These are phyloP conservation scores for Hypoxylon sp. DNA, from an alignment of 2,329 filamentous ascomycete genomes.

Conservation along the genomic window DNA sequence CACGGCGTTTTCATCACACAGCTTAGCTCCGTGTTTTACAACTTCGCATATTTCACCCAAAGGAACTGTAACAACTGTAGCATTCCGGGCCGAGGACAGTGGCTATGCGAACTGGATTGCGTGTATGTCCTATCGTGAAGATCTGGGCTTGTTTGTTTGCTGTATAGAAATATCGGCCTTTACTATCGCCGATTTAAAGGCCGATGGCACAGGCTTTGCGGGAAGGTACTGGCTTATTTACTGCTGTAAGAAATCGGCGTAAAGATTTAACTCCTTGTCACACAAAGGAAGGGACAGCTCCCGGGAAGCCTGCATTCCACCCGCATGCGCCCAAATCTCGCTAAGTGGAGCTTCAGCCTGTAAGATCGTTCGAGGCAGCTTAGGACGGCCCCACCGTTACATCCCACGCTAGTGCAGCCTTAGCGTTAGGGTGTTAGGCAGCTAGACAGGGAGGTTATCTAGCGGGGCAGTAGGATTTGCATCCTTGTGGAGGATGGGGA, in stretches of 20 bases:
- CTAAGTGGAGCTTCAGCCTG: neutral
- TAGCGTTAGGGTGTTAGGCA: neutral
- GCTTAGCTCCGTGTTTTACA: constrained; percentile 2
- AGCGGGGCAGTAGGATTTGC: neutral
- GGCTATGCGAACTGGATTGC: neutral
- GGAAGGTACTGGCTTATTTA: neutral
- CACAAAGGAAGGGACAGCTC: neutral
- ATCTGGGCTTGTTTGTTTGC: neutral
- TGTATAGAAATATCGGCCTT: neutral
- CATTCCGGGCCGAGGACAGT: neutral
- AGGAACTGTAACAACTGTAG: neutral
- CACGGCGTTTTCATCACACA: neutral
- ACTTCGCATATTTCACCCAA: neutral
- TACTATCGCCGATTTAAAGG: constrained; percentile 6
- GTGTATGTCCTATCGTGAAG: neutral
- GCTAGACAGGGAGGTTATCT: constrained; percentile 4
- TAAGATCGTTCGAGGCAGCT: neutral
- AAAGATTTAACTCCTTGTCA: neutral
- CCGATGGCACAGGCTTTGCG: neutral
- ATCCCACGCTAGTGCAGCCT: neutral
- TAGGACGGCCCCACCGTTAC: neutral
- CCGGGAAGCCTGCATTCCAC: neutral
- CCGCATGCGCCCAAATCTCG: neutral
- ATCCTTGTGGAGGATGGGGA: too few relatives aligned
- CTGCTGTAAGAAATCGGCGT: constrained; percentile 2